Evolutionary conservation across 176 grass and related monocot genomes (phyloP).

Genomic region (Microstegium vimineum): DNA sequence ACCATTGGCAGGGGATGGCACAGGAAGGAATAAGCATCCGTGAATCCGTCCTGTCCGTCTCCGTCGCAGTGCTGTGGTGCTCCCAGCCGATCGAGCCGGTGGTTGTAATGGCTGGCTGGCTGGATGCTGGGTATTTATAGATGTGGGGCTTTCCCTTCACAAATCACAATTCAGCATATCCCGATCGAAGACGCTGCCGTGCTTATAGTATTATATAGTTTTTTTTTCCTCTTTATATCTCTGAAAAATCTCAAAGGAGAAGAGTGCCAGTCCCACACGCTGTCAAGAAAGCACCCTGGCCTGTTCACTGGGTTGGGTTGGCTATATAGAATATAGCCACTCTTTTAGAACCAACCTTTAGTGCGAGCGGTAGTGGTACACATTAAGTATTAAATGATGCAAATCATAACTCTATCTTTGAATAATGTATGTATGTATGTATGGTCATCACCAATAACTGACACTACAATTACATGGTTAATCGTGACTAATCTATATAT

Average conservation of each 20-base stretch:
- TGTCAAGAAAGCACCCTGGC: neutral
- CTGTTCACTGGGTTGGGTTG: neutral
- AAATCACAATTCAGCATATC: neutral
- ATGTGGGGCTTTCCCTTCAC: neutral
- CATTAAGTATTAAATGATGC: neutral
- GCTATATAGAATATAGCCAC: neutral
- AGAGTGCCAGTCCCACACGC: neutral
- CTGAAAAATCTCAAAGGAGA: too few species aligned
- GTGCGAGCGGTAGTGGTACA: neutral
- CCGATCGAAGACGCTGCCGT: neutral
- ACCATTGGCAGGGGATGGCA: neutral
- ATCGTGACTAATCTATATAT: neutral
- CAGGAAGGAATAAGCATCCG: neutral
- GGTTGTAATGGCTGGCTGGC: neutral
- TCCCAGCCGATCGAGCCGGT: neutral
- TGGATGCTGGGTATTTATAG: slow-evolving; percentile 23
- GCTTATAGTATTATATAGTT: too few species aligned
- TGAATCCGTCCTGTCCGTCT: too few species aligned
- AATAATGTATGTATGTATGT: too few species aligned
- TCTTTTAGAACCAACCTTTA: neutral
- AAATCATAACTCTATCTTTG: neutral
- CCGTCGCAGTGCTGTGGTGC: neutral
- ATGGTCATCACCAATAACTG: neutral
- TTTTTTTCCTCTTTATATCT: neutral
- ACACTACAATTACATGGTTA: neutral